A percentile compares a stretch with the other conserved stretches of the same genome.
phyloP scores from a whole-genome alignment of 2,329 filamentous ascomycete genomes.

The Botryotinia globosa region DNA sequence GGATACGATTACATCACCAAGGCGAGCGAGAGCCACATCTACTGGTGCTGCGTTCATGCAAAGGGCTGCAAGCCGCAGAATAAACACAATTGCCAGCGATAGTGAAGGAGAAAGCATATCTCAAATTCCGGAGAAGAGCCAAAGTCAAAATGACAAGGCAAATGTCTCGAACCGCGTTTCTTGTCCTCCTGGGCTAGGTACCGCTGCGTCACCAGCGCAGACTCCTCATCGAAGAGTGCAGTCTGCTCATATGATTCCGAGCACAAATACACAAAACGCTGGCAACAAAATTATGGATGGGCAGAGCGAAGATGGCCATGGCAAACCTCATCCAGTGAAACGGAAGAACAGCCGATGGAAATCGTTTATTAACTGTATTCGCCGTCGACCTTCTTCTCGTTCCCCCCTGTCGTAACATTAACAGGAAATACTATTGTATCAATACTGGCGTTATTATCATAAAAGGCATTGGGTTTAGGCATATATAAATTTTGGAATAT shows the following conservation, averaged over 20 bases:
- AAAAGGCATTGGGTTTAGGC: conserved; percentile 14
- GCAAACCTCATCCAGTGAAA: conserved; percentile 22
- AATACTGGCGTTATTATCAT: conserved; percentile 15
- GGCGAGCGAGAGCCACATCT: conserved; percentile 45
- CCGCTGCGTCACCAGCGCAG: conserved; percentile 23
- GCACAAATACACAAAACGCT: background rate
- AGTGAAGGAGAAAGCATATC: conserved; percentile 31
- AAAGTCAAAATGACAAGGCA: background rate
- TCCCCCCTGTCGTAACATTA: conserved; percentile 9
- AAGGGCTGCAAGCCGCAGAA: conserved; percentile 32
- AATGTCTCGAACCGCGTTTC: conserved; percentile 18
- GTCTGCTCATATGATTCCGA: conserved; percentile 31
- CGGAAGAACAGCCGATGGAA: conserved; percentile 34
- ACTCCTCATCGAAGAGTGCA: conserved; percentile 30
- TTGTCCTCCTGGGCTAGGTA: conserved; percentile 27
- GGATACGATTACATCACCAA: conserved; percentile 36
- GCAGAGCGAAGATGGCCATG: conserved; percentile 3
- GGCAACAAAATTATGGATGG: conserved; percentile 1
- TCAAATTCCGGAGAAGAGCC: conserved; percentile 15
- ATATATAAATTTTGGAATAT: conserved; percentile 12
- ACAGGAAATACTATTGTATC: background rate
- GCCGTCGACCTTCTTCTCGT: conserved; percentile 22
- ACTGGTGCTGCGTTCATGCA: conserved; percentile 49
- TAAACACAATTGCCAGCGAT: conserved; percentile 33
- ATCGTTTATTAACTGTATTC: conserved; percentile 33